phyloP scores from a whole-genome alignment of 345 rosid species.

The Schrenkiella parvula region DNA sequence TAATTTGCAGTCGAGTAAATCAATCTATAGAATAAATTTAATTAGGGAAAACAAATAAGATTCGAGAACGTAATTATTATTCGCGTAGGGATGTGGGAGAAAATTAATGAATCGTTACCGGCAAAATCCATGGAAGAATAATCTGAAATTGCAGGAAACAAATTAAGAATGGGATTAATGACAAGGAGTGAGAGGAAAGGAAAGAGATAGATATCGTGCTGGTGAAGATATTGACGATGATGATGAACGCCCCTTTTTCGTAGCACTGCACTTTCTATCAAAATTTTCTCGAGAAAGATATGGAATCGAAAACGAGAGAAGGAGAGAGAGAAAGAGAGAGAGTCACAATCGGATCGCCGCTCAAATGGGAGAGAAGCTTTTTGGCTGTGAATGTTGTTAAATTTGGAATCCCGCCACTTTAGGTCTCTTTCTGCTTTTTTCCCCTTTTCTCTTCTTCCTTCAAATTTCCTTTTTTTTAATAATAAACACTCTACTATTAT shows the following conservation, averaged over 20 bases:
- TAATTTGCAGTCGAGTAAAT: not conserved
- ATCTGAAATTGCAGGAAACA: not conserved
- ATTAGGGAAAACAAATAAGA: not conserved
- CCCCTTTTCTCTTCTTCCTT: not conserved
- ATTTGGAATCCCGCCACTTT: constrained; percentile 56
- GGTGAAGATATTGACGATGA: constrained; percentile 23
- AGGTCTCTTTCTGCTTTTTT: constrained; percentile 23
- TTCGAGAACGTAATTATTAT: constrained; percentile 8
- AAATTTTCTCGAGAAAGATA: constrained; percentile 38
- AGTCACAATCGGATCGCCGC: constrained; percentile 72
- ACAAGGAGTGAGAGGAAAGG: constrained; percentile 20
- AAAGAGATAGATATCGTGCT: constrained; percentile 34
- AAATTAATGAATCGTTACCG: not conserved
- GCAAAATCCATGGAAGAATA: constrained; percentile 21
- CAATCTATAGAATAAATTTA: not conserved
- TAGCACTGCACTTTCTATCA: constrained; percentile 3
- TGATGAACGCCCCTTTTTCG: constrained; percentile 22
- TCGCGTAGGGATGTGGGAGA: not conserved
- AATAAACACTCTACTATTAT: too few species aligned
- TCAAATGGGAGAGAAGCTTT: constrained; percentile 36
- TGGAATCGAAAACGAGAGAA: constrained; percentile 16
- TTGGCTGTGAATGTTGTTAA: constrained; percentile 37
- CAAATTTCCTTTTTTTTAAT: too few species aligned
- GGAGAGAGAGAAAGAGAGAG: constrained; percentile 25
- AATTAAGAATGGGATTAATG: constrained; percentile 14